Conservation (phyloP, 2,329 filamentous ascomycete species). For the Botryosphaeria dothidea region DNA sequence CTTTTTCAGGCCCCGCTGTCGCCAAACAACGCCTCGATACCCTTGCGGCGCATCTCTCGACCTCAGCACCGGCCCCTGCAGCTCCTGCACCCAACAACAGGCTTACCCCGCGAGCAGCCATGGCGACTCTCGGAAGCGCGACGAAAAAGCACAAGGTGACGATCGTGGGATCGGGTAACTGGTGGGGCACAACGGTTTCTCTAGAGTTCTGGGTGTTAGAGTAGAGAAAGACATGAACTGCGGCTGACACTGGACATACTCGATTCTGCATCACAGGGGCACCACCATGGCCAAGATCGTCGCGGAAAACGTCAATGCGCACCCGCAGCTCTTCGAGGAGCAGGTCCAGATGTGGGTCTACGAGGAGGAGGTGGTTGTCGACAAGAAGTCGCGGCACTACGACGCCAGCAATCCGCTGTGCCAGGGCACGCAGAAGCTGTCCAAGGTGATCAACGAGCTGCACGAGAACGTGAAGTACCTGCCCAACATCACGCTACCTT, state of each 20-base stretch:
- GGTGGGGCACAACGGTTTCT: constrained; percentile 54
- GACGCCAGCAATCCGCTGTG: constrained; percentile 58
- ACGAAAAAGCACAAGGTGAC: constrained; percentile 87
- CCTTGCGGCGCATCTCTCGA: constrained; percentile 18
- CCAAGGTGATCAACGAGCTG: constrained; percentile 81
- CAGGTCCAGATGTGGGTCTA: constrained; percentile 99
- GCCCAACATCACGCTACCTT: constrained; percentile 78
- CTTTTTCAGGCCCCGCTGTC: constrained; percentile 16
- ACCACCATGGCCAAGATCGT: constrained; percentile 97
- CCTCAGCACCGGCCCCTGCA: constrained; percentile 1
- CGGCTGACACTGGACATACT: background rate
- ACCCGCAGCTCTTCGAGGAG: constrained; percentile 80
- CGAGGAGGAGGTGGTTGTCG: constrained; percentile 81
- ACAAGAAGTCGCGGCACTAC: constrained; percentile 73
- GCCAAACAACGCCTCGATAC: constrained; percentile 1
- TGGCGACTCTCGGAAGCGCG: constrained; percentile 53
- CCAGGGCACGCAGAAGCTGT: constrained; percentile 70
- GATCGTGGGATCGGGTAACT: constrained; percentile 94
- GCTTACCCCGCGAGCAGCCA: constrained; percentile 27
- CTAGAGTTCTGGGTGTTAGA: background rate
- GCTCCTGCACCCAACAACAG: constrained; percentile 10
- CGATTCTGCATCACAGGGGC: constrained; percentile 61
- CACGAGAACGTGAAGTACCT: constrained; percentile 99
- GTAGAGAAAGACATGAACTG: background rate
- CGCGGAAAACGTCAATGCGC: constrained; percentile 81